Conservation (phyloP, 2,329 filamentous ascomycete genomes). For the Paraconiothyrium brasiliense region DNA sequence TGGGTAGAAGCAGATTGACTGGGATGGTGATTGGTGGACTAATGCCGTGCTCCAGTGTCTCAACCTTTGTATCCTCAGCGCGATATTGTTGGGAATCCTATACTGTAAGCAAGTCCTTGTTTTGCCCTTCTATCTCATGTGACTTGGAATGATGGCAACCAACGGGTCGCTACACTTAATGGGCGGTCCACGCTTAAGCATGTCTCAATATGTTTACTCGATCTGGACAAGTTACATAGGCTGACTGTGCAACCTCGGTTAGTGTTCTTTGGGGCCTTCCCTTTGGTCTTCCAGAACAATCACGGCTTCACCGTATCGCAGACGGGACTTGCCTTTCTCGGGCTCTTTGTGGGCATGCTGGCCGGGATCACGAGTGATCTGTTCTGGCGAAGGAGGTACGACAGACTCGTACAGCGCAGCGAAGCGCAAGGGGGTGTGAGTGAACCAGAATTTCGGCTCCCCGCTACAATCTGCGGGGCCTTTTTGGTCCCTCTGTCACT, state of each 20-base stretch:
- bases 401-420: slow-evolving; percentile 64
- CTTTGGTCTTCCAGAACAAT: slow-evolving; percentile 77
- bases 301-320: slow-evolving; percentile 84
- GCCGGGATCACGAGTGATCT: slow-evolving; percentile 70
- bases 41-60: slow-evolving; percentile 61
- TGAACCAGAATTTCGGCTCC: slow-evolving; percentile 88
- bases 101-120: slow-evolving; percentile 71
- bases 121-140: slow-evolving; percentile 66
- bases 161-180: slow-evolving; percentile 4
- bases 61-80: slow-evolving; percentile 81
- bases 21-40: slow-evolving; percentile 35
- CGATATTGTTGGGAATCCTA: slow-evolving; percentile 84
- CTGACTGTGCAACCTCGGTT: slow-evolving; percentile 18
- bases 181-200: slow-evolving; percentile 12
- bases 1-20: slow-evolving; percentile 27
- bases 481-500: slow-evolving; percentile 81
- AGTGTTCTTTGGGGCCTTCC: slow-evolving; percentile 77
- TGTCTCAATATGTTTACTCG: slow-evolving; percentile 8
- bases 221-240: slow-evolving; percentile 7
- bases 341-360: slow-evolving; percentile 70
- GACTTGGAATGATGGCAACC: slow-evolving; percentile 68
- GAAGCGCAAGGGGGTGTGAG: slow-evolving; percentile 65
- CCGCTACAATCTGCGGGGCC: slow-evolving; percentile 72
- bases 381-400: slow-evolving; percentile 71
- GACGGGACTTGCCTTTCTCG: slow-evolving; percentile 80